Evolutionary conservation across 345 rosid genomes (phyloP).

Genomic region (Hibiscus mutabilis): DNA sequence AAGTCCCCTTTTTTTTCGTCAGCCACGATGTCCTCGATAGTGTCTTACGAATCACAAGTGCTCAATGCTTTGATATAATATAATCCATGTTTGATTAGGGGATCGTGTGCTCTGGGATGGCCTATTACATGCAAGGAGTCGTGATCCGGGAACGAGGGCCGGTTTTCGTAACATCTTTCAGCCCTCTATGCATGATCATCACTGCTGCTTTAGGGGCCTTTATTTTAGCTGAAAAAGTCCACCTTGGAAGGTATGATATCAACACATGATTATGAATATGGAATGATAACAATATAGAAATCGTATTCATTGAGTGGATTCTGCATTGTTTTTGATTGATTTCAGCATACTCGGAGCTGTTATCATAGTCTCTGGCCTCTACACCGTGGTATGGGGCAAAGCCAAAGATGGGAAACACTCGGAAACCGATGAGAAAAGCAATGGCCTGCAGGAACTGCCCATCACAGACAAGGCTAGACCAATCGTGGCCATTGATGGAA

Average conservation of each 20-base stretch:
- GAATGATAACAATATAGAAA: neutral
- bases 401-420: slow-evolving; percentile 43
- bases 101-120: slow-evolving; percentile 80
- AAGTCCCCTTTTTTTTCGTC: slow-evolving; percentile 13
- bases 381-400: slow-evolving; percentile 90
- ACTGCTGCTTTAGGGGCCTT: slow-evolving; percentile 65
- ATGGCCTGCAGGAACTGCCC: slow-evolving; percentile 42
- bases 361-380: slow-evolving; percentile 70
- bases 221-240: slow-evolving; percentile 60
- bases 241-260: slow-evolving; percentile 69
- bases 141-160: slow-evolving; percentile 75
- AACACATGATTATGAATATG: neutral
- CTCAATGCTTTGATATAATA: neutral
- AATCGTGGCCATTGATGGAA: neutral
- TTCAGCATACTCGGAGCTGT: slow-evolving; percentile 72
- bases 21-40: neutral
- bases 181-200: slow-evolving; percentile 84
- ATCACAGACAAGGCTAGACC: slow-evolving; percentile 21
- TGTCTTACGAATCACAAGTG: neutral
- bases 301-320: slow-evolving; percentile 1
- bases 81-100: slow-evolving; percentile 38
- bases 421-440: slow-evolving; percentile 24
- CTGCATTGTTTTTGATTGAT: neutral
- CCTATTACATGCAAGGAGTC: slow-evolving; percentile 76
- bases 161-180: slow-evolving; percentile 75